These are phyloP conservation scores for Penicillium sp. DNA, from an alignment of 2,329 filamentous ascomycete species.

Conservation along the genomic window DNA sequence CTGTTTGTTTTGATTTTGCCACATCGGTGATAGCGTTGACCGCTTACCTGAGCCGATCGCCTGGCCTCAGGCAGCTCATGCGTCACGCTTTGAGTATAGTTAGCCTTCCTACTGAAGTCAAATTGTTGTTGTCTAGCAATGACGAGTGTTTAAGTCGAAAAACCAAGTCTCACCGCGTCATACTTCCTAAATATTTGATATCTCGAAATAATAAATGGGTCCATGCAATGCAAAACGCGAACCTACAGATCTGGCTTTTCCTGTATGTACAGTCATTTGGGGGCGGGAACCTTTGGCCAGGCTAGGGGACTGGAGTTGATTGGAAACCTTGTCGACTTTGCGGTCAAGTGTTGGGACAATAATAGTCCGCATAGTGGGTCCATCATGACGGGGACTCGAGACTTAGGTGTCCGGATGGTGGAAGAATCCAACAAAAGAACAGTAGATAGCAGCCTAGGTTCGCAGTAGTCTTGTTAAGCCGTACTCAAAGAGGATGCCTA, in stretches of 20 bases:
- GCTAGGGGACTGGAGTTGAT: neutral
- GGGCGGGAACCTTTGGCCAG: neutral
- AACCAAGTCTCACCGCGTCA: too few species aligned
- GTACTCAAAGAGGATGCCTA: neutral
- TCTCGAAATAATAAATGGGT: neutral
- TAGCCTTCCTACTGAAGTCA: neutral
- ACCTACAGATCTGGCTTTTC: neutral
- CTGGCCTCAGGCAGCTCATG: constrained; percentile 13
- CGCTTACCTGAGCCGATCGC: constrained; percentile 5
- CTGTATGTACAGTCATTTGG: neutral
- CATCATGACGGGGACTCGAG: constrained; percentile 1
- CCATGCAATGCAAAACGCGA: neutral
- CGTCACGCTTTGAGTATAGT: neutral
- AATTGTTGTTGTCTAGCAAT: neutral
- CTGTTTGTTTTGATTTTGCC: constrained; percentile 37
- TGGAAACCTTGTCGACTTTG: constrained; percentile 15
- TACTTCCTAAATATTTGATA: too few species aligned
- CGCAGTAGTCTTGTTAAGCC: neutral
- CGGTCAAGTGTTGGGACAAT: constrained; percentile 25
- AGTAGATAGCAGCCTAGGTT: neutral
- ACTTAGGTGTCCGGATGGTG: neutral
- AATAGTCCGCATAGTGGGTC: constrained; percentile 18
- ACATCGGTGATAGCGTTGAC: constrained; percentile 9
- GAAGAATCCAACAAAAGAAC: neutral
- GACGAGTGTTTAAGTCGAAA: neutral